Conservation (phyloP, 257 asterid genomes). For the Nicotiana sylvestris region DNA sequence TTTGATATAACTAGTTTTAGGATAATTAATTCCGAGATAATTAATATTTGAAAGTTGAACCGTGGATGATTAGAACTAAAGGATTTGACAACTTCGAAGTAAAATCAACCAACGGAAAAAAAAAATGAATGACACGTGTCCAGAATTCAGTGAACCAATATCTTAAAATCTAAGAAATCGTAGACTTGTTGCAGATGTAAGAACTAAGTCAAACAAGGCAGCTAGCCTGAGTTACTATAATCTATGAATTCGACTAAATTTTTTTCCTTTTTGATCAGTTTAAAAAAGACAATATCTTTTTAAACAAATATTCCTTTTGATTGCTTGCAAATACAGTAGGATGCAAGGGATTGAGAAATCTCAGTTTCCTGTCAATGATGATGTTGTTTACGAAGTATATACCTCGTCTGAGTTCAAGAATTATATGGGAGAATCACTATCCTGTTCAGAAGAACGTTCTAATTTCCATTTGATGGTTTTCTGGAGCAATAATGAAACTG, state of each 20-base stretch:
- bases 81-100: no score
- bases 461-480: constrained; percentile 14
- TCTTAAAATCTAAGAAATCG: neutral
- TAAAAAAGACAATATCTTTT: no score
- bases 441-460: constrained; percentile 6
- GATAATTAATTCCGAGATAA: no score
- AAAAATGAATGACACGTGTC: neutral
- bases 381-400: constrained; percentile 12
- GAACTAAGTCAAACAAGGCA: neutral
- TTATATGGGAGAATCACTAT: neutral
- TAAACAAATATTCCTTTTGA: neutral
- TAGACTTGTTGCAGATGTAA: neutral
- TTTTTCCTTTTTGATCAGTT: no score
- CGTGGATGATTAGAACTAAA: no score
- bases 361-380: neutral
- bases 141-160: neutral
- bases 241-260: no score
- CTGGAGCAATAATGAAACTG: neutral
- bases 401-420: constrained; percentile 10
- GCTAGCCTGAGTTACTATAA: neutral
- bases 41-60: no score
- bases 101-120: no score
- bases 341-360: neutral
- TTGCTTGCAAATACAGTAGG: neutral
- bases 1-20: no score